phyloP scores from a whole-genome alignment of 169 alveolate species.

The Eimeria sp. region DNA sequence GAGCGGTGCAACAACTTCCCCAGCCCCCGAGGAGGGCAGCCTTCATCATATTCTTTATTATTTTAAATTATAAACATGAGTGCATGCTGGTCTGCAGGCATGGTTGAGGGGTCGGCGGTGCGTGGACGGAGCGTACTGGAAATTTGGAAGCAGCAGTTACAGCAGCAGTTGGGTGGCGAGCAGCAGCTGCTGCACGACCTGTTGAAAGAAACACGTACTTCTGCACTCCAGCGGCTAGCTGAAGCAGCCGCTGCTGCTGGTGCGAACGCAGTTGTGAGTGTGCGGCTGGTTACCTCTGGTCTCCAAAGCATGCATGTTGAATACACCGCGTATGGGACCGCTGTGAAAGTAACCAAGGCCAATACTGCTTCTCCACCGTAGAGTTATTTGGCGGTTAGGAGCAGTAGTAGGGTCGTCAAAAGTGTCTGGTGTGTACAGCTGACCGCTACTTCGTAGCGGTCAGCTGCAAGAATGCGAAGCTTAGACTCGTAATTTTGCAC shows the following conservation, averaged over 20 bases:
- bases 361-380: slow-evolving; percentile 13
- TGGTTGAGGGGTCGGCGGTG: slow-evolving; percentile 61
- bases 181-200: slow-evolving; percentile 63
- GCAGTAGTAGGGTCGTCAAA: neutral
- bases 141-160: slow-evolving; percentile 64
- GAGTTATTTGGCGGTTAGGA: neutral
- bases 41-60: neutral
- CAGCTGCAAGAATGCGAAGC: neutral
- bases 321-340: slow-evolving; percentile 73
- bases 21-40: neutral
- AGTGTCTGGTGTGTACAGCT: neutral
- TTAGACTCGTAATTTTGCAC: neutral
- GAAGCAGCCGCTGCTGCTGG: slow-evolving; percentile 70
- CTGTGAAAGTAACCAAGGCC: slow-evolving; percentile 22
- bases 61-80: neutral
- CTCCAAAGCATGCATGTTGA: slow-evolving; percentile 71
- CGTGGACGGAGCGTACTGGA: slow-evolving; percentile 63
- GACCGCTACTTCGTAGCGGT: neutral
- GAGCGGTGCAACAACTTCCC: neutral
- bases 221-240: slow-evolving; percentile 66
- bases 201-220: slow-evolving; percentile 51
- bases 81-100: slow-evolving; percentile 24
- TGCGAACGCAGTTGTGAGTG: slow-evolving; percentile 67
- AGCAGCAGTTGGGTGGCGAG: slow-evolving; percentile 71
- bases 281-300: slow-evolving; percentile 65